Evolutionary conservation across 768 basidiomycete genomes (phyloP).

Genomic region (Tulasnella calospora): DNA sequence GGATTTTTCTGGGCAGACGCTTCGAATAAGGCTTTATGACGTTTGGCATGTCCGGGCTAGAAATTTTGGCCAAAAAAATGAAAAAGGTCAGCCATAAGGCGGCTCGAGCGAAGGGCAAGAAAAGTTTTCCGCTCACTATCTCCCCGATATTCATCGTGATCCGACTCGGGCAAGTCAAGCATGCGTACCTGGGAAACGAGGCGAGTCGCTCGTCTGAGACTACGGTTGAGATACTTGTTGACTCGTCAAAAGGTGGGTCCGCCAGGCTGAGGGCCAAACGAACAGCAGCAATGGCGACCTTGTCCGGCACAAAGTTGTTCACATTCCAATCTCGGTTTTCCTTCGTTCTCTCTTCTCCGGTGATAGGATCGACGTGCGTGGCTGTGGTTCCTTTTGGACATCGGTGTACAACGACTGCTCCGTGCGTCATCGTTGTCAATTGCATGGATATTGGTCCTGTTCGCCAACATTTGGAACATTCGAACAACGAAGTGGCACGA

Average conservation of each 20-base stretch:
- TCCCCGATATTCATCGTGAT: background rate
- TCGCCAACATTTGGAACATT: background rate
- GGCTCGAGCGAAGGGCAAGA: background rate
- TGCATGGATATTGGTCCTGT: background rate
- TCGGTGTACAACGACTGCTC: background rate
- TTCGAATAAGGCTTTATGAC: slow-evolving; percentile 1
- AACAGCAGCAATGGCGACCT: background rate
- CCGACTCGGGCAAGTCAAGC: background rate
- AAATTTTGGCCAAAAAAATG: background rate
- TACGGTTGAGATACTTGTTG: background rate
- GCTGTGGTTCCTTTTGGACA: background rate
- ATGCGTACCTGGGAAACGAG: background rate
- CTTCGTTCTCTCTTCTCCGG: background rate
- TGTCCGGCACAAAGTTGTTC: slow-evolving; percentile 8
- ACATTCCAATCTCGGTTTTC: slow-evolving; percentile 4
- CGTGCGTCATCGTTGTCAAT: background rate
- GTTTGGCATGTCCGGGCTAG: slow-evolving; percentile 15
- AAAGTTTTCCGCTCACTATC: background rate
- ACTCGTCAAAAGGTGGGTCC: background rate
- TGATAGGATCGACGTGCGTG: background rate
- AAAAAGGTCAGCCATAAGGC: background rate
- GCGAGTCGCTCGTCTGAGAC: background rate
- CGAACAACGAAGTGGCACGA: background rate
- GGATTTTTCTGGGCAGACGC: background rate
- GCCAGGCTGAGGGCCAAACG: background rate